Conservation (phyloP, 1,284 basidiomycete species). For the Stygiomarasmius scandens region DNA sequence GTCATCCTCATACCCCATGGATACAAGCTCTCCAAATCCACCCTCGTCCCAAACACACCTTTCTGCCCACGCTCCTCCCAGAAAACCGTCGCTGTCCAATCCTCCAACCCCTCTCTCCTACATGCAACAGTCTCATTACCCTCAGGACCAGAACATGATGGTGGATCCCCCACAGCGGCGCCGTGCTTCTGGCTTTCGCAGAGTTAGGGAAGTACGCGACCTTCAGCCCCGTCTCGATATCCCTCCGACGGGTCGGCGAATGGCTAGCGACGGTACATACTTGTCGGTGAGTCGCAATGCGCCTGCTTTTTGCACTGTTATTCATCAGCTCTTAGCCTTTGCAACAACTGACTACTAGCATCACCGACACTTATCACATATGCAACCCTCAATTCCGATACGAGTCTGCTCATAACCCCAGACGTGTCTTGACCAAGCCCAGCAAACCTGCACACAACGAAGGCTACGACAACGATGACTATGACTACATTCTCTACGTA, state of each 20-base stretch:
- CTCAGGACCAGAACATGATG: conserved; percentile 67
- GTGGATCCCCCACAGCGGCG: conserved; percentile 68
- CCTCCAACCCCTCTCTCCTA: conserved; percentile 73
- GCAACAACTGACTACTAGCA: conserved; percentile 83
- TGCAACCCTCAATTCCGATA: conserved; percentile 94
- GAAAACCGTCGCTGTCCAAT: conserved; percentile 57
- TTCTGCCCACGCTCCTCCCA: conserved; percentile 45
- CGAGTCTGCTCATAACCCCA: conserved; percentile 89
- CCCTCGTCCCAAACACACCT: conserved; percentile 45
- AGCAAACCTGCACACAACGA: conserved; percentile 93
- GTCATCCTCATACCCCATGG: conserved; percentile 50
- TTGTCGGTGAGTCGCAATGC: conserved; percentile 55
- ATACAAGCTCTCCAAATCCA: conserved; percentile 63
- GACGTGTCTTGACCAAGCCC: conserved; percentile 93
- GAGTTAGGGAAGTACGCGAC: conserved; percentile 71
- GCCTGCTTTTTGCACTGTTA: conserved; percentile 19
- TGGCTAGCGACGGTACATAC: conserved; percentile 65
- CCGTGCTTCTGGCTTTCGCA: conserved; percentile 68
- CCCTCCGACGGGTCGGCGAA: conserved; percentile 60
- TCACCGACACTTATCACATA: conserved; percentile 87
- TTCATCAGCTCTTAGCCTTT: conserved; percentile 60
- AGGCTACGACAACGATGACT: conserved; percentile 95
- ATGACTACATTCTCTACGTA: conserved; percentile 96
- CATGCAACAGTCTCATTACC: conserved; percentile 55
- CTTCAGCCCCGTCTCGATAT: conserved; percentile 68